Percentiles rank a stretch among this genome's conserved stretches.
These are phyloP conservation scores for Desmodesmus armatus DNA, from an alignment of 139 green algal genomes.

Conservation along the genomic window DNA sequence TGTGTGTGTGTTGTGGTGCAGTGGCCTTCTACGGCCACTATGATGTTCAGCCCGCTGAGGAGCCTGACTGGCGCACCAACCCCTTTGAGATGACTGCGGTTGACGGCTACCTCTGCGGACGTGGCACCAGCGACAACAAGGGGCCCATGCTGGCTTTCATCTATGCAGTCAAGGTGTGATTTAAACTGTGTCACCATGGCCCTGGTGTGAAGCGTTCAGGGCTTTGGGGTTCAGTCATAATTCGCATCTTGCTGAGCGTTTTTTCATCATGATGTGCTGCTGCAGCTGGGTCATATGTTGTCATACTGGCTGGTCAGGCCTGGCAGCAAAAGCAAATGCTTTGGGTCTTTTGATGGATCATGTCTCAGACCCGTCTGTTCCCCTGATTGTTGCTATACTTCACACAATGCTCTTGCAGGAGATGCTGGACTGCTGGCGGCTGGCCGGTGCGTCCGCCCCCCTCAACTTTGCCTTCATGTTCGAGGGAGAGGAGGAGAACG, in stretches of 20 bases:
- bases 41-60: conserved; percentile 83
- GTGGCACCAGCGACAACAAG: conserved; percentile 96
- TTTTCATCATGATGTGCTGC: too few relatives aligned
- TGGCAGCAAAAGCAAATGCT: too few relatives aligned
- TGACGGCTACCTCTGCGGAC: conserved; percentile 93
- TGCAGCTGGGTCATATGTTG: too few relatives aligned
- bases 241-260: too few relatives aligned
- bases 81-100: conserved; percentile 87
- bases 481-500: conserved; percentile 95
- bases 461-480: conserved; percentile 95
- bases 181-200: not conserved
- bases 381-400: too few relatives aligned
- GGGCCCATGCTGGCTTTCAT: conserved; percentile 93
- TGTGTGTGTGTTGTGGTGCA: too few relatives aligned
- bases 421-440: conserved; percentile 73
- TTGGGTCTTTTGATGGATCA: too few relatives aligned
- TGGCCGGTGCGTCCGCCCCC: conserved; percentile 53
- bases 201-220: not conserved
- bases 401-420: conserved; percentile 66
- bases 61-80: conserved; percentile 88
- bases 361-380: too few relatives aligned
- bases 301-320: too few relatives aligned
- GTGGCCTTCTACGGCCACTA: conserved; percentile 78
- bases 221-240: not conserved
- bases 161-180: conserved; percentile 79